A percentile compares a stretch with the other conserved stretches of the same genome.
Conservation (phyloP, 352 stramenopile genomes). For the Globisporangium camurandrum region DNA sequence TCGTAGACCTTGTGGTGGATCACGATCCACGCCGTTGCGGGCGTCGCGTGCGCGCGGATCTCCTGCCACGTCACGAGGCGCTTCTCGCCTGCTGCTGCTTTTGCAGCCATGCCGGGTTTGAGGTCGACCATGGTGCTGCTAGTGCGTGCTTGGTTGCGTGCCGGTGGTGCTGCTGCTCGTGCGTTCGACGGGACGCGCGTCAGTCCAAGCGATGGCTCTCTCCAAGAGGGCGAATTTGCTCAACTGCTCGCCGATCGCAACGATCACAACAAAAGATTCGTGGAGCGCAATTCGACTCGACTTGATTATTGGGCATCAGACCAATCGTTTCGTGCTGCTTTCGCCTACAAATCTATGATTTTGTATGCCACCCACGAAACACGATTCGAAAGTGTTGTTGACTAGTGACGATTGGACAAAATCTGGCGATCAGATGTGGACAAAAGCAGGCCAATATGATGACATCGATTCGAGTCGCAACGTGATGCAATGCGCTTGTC, state of each 20-base stretch:
- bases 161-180: background rate
- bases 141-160: background rate
- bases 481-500: too few relatives aligned
- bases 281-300: too few relatives aligned
- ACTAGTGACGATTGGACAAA: too few relatives aligned
- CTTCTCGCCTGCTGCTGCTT: slow-evolving; percentile 9
- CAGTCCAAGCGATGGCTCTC: background rate
- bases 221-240: background rate
- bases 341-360: too few relatives aligned
- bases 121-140: slow-evolving; percentile 45
- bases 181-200: background rate
- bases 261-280: background rate
- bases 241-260: background rate
- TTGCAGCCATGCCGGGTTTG: slow-evolving; percentile 19
- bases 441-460: too few relatives aligned
- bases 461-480: too few relatives aligned
- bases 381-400: too few relatives aligned
- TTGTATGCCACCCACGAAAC: too few relatives aligned
- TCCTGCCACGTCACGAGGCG: slow-evolving; percentile 74
- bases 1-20: slow-evolving; percentile 91
- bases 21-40: slow-evolving; percentile 80
- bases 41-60: slow-evolving; percentile 68
- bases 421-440: too few relatives aligned
- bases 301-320: too few relatives aligned
- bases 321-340: too few relatives aligned